Conservation (phyloP, 1,284 basidiomycete genomes). For the Retiboletus flavoniger region DNA sequence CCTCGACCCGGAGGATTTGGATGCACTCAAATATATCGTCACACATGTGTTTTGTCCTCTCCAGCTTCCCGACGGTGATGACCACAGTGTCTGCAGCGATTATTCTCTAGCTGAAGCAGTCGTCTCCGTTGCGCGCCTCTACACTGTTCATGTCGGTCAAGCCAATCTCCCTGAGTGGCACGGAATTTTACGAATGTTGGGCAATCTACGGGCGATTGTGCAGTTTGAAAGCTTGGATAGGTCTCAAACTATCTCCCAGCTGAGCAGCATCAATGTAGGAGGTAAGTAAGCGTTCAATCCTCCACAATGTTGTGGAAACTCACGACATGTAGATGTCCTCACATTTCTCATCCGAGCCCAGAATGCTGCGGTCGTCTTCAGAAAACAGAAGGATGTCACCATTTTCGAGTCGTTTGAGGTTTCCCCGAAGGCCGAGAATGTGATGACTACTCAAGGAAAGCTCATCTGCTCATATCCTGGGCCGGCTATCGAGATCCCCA, state of each 20-base stretch:
- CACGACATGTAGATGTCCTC: conserved; percentile 20
- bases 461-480: conserved; percentile 38
- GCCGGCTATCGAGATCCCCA: conserved; percentile 30
- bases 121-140: conserved; percentile 2
- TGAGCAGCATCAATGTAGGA: conserved; percentile 14
- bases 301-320: not conserved
- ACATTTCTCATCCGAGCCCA: conserved; percentile 35
- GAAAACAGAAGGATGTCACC: conserved; percentile 20
- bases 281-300: conserved; percentile 8
- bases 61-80: conserved; percentile 22
- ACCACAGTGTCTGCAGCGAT: conserved; percentile 13
- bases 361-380: conserved; percentile 38
- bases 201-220: conserved; percentile 14
- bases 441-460: conserved; percentile 36
- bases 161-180: conserved; percentile 11
- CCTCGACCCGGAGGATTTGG: conserved; percentile 1
- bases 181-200: conserved; percentile 18
- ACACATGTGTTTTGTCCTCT: conserved; percentile 27
- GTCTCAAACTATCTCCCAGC: conserved; percentile 10
- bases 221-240: conserved; percentile 8
- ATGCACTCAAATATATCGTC: conserved; percentile 17
- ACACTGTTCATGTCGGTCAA: not conserved
- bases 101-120: conserved; percentile 10
- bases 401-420: conserved; percentile 40
- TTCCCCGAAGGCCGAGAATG: conserved; percentile 16